Base-by-base conservation (phyloP, 139 green algal genomes). In the Closterium sp. region DNA sequence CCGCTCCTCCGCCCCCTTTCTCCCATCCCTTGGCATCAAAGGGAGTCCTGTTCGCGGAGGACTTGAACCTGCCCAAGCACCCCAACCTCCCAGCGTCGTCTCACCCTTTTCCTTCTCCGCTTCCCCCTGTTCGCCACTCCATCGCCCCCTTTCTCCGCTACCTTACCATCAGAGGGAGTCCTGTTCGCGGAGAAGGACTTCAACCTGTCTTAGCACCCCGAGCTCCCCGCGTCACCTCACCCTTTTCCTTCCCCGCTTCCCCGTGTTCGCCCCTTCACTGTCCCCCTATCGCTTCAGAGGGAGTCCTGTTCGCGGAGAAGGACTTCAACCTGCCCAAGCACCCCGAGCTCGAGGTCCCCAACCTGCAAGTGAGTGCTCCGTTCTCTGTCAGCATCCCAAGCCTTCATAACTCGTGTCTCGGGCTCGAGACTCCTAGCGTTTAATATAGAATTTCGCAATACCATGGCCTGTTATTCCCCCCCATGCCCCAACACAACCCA, bases 181-280 rank as follows among this genome's bases (percentile, higher is more conserved):
- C 95, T 99, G 85, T 97, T 97, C 91, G 98, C 98, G 32, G 97
- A 99, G 97, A 99, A 99, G 97, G 98, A 99, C 96, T 99, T 98
- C 96, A 98, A 99, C 96, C 95, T 98, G 42, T 91, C 96, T 73
- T 96, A 97, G 95, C 98, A 99, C 97, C 97, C 98, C 31, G 97
- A 99, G 93, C 96, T 98, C 30, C 95, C 50, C 22, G 9, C 50
- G 50, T 22, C 9, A 24, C 24, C 50, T 73, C 50, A 73, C 50
- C 9, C 9, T 11, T 22, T 21, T 10, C 50, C 24, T 11, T 73
- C 17, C 50, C 50, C 50, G 17, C 9, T 73, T 73, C 4, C 17
- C 50, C 50, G 10, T 73, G 13, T 73, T 73, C 50, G 50, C 50
- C 50, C 50, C 50, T 22, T 22, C 50, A 24, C 50, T 11, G 10